Base-by-base conservation (phyloP, 179 eudicot species). In the Gypsophila paniculata region DNA sequence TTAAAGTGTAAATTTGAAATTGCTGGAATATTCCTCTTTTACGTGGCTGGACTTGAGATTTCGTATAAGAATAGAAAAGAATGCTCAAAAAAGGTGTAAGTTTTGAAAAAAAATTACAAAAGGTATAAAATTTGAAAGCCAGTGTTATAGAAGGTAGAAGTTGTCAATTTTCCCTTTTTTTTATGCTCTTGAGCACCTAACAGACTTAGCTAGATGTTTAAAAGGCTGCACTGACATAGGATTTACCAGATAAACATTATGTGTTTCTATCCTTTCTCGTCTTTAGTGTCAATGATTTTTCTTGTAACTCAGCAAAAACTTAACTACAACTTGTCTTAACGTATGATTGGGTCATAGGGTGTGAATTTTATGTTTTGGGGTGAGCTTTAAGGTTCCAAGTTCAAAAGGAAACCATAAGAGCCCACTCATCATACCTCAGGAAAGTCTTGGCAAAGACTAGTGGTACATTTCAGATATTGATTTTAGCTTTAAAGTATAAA, bases 321-420 rank as follows among this genome's bases (percentile, higher is more conserved):
- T 29, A 34, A 34, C 10, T 61, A 61, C 26, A 39, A 60, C 3
- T 44, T 44, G 58, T n/a, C 21, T 17, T 0, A 17, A 17, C 21
- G 65, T 61, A 14, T 18, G 39, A 26, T 61, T n/a, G n/a, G n/a
- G n/a, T n/a, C n/a, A n/a, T 19, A 36, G 42, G 42, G 39, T 0
- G 39, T n/a, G 11, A n/a, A 15, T 61, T 14, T 61, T 6, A 32
- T 11, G 42, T 32, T 61, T 29, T 29, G 17, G 22, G 65, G 42
- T 15, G 65, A 61, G 48, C 49, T 63, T 34, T 63, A 63, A 61
- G 19, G 42, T 34, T 38, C 14, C 67, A 63, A 63, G 67, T 36
- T 36, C n/a, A 9, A 63, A 63, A n/a, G 49, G 36, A 63, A 39
- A 17, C 67, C 6, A 39, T 63, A 38, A 21, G 49, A 63, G 67